Evolutionary conservation across 306 rosid species (phyloP), one percentile per base, ranked within the genome.

Genomic region (Inga oerstediana): DNA sequence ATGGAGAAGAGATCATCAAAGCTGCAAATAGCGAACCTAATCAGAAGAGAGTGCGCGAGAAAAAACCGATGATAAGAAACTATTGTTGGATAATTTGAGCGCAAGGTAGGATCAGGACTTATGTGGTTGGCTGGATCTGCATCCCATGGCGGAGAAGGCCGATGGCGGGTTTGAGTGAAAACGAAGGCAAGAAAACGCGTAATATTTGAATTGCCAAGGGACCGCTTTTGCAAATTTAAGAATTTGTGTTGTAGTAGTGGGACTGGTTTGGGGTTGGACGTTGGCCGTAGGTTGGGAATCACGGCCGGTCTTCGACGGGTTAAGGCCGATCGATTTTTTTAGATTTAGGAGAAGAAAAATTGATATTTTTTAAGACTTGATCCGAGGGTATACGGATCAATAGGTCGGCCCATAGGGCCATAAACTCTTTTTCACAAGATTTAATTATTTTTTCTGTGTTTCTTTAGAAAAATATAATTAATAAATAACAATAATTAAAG

Each of bases 121-220:
- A 41, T 20, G 90, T 30, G 84, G 91, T 70, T 80, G 73, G 81
- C 88, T 69, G 90, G 94, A 87, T 92, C 91, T 83, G 72, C 61
- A 54, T 80, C 83, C 74, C 88, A 54, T 76, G 89, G 79, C 78
- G 84, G 88, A 79, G 30, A 82, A 76, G 46, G 79, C 61, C 73
- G 56, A 48, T 73, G 64, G 81, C 52, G 27, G 76, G 81, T 68
- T 86, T 83, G 92, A 89, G 90, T 86, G 58, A 35, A 61, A 76
- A 58, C 71, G 8, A 81, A 83, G 82, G 46, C 49, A 77, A 22
- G 24, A 44, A 30, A 72, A 70, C 78, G 69, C 78, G 88, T 64
- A 69, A 70, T 84, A 71, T 77, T 82, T 72, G 48, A 80, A 83
- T 41, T 43, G 34, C 27, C 61, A 51, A 58, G 64, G 82, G 79